Conservation (phyloP, 1,284 basidiomycete genomes). For the Mycena sp. region DNA sequence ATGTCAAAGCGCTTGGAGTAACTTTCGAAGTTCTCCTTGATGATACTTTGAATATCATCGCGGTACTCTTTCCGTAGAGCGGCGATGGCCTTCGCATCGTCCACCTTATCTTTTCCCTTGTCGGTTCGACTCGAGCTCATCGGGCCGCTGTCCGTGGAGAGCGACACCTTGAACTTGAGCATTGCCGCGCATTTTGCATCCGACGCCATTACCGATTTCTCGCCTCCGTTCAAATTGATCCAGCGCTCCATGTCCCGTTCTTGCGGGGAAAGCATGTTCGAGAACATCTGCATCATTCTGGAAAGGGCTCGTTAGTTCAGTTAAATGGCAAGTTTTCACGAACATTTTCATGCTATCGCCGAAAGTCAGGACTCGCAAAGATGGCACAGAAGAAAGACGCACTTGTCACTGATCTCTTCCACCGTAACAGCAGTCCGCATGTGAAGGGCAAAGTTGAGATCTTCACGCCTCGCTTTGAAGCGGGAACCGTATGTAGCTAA, state of each 20-base stretch:
- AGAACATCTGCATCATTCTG: constrained; percentile 25
- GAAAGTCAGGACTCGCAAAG: not conserved
- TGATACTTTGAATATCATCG: constrained; percentile 13
- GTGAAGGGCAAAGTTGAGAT: constrained; percentile 7
- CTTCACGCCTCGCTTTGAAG: constrained; percentile 8
- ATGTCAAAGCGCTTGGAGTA: constrained; percentile 14
- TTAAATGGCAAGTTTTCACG: not conserved
- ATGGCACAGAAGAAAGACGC: not conserved
- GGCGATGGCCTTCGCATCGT: constrained; percentile 4
- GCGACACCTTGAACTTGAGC: not conserved
- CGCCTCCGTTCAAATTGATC: constrained; percentile 17
- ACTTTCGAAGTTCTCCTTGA: constrained; percentile 21
- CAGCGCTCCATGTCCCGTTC: constrained; percentile 13
- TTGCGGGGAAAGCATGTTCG: constrained; percentile 14
- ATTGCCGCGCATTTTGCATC: constrained; percentile 8
- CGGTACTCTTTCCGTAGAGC: constrained; percentile 13
- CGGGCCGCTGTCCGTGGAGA: not conserved
- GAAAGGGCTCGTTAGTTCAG: not conserved
- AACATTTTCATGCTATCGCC: constrained; percentile 5
- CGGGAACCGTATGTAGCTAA: constrained; percentile 4
- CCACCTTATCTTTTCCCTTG: not conserved
- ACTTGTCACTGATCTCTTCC: constrained; percentile 17
- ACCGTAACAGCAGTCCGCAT: constrained; percentile 8
- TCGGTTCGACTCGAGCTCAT: not conserved
- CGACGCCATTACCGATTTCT: not conserved